Evolutionary conservation across 2,329 filamentous ascomycete genomes (phyloP).

Genomic region (Fusarium sp.): DNA sequence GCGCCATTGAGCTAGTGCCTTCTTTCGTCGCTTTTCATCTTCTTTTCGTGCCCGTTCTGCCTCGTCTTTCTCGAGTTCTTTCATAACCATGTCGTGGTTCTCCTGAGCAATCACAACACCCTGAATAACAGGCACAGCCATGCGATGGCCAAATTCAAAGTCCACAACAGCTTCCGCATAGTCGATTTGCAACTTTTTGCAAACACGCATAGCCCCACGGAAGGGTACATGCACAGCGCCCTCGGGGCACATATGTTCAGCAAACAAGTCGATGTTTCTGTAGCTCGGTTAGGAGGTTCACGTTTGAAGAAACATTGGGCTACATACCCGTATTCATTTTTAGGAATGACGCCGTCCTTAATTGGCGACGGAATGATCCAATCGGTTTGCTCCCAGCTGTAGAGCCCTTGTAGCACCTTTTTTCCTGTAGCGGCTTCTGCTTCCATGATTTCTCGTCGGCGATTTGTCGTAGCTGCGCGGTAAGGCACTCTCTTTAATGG

Average conservation of each 20-base stretch:
- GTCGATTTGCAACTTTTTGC: conserved; percentile 85
- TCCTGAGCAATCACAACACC: conserved; percentile 91
- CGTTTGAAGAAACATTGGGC: not conserved
- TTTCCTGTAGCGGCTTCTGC: conserved; percentile 81
- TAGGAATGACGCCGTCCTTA: conserved; percentile 85
- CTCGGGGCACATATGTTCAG: conserved; percentile 87
- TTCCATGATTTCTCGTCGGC: conserved; percentile 90
- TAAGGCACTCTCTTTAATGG: conserved; percentile 91
- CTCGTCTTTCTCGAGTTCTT: conserved; percentile 83
- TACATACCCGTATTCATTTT: conserved; percentile 83
- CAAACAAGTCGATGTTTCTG: conserved; percentile 93
- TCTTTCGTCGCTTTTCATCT: conserved; percentile 82
- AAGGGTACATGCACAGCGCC: conserved; percentile 88
- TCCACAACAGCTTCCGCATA: conserved; percentile 95
- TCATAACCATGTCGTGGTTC: conserved; percentile 78
- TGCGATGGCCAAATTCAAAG: conserved; percentile 95
- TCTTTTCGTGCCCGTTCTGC: conserved; percentile 82
- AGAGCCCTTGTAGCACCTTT: conserved; percentile 89
- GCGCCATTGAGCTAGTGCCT: conserved; percentile 81
- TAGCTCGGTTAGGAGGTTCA: conserved; percentile 34
- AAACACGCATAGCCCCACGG: conserved; percentile 81
- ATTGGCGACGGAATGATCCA: conserved; percentile 96
- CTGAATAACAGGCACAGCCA: conserved; percentile 91
- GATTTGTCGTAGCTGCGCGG: conserved; percentile 87
- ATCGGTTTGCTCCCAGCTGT: conserved; percentile 86